Evolutionary conservation across 805 yeast species (phyloP).

Genomic region (Cyberlindnera samutprakarnensis): DNA sequence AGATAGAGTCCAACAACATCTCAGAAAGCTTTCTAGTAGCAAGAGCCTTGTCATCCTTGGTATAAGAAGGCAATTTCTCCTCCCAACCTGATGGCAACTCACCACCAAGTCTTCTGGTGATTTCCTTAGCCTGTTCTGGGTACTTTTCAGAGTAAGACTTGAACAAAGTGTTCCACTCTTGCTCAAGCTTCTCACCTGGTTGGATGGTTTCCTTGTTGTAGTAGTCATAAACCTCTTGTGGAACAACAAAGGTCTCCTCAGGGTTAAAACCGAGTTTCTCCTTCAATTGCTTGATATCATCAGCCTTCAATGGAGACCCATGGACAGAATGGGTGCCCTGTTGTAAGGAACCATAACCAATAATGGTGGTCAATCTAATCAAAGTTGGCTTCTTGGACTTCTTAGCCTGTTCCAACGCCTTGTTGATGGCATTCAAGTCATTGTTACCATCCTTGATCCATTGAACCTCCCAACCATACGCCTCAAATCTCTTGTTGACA

Average conservation of each 20-base stretch:
- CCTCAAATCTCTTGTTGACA: constrained; percentile 73
- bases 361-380: constrained; percentile 82
- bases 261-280: constrained; percentile 83
- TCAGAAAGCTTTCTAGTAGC: constrained; percentile 96
- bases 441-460: constrained; percentile 75
- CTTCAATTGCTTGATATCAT: constrained; percentile 85
- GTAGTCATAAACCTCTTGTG: constrained; percentile 72
- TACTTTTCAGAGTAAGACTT: constrained; percentile 55
- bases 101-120: constrained; percentile 68
- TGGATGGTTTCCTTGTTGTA: constrained; percentile 47
- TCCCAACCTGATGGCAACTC: constrained; percentile 83
- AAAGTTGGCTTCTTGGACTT: constrained; percentile 81
- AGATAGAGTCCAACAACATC: constrained; percentile 57
- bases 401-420: constrained; percentile 80
- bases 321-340: constrained; percentile 90
- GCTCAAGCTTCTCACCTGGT: constrained; percentile 61
- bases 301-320: constrained; percentile 93
- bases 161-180: constrained; percentile 66
- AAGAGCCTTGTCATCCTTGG: constrained; percentile 68
- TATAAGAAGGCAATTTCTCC: constrained; percentile 68
- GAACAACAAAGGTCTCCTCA: constrained; percentile 66
- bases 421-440: constrained; percentile 61
- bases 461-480: constrained; percentile 91
- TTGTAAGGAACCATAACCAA: constrained; percentile 85
- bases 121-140: constrained; percentile 74